These are phyloP conservation scores for Endothia cerciana DNA, from an alignment of 2,329 filamentous ascomycete genomes.

Conservation along the genomic window DNA sequence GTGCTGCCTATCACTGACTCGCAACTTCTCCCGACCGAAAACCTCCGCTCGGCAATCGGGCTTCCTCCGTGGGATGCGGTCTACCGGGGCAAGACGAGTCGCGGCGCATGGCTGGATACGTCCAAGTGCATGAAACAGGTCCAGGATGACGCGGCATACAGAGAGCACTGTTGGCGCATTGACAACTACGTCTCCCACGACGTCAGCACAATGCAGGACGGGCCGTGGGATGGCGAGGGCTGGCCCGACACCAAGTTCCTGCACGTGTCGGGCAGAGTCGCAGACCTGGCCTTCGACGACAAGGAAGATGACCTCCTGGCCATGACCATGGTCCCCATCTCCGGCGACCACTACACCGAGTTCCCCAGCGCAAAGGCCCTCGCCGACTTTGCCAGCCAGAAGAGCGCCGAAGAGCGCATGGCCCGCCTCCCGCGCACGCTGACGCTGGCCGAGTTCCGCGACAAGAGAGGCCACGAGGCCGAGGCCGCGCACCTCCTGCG, in stretches of 20 bases:
- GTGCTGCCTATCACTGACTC: constrained; percentile 22
- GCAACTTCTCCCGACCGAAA: constrained; percentile 20
- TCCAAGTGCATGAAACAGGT: constrained; percentile 24
- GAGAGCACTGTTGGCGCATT: constrained; percentile 6
- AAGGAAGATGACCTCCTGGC: constrained; percentile 12
- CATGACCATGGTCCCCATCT: constrained; percentile 23
- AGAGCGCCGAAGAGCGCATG: not conserved
- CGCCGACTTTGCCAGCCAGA: constrained; percentile 6
- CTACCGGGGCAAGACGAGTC: constrained; percentile 14
- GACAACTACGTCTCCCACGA: not conserved
- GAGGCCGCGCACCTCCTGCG: constrained; percentile 14
- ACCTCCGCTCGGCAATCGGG: constrained; percentile 20
- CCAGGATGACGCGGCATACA: constrained; percentile 19
- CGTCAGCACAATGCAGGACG: constrained; percentile 8
- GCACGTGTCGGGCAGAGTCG: constrained; percentile 5
- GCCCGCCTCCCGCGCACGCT: not conserved
- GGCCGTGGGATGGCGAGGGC: not conserved
- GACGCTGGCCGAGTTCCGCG: constrained; percentile 9
- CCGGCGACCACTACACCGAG: constrained; percentile 17
- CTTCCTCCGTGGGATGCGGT: constrained; percentile 8
- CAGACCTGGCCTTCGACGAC: not conserved
- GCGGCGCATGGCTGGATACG: constrained; percentile 24
- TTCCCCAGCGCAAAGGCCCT: not conserved
- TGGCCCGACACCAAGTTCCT: not conserved
- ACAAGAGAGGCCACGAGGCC: not conserved